Evolutionary conservation across 495 filamentous ascomycete species (phyloP).

Genomic region (Oidiodendron maius): DNA sequence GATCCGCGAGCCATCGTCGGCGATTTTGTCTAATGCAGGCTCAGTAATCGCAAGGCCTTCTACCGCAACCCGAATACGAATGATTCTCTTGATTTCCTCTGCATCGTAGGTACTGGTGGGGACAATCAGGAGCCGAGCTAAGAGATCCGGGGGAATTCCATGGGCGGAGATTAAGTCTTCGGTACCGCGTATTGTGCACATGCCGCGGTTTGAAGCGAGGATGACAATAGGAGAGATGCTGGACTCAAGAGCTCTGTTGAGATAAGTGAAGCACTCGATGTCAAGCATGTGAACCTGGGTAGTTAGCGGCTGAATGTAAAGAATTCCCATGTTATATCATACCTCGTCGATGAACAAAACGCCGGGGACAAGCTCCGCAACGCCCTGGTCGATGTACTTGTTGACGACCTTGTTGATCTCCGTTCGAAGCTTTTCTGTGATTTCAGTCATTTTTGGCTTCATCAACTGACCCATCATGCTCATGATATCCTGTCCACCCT

Average conservation of each 20-base stretch:
- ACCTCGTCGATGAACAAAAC: slow-evolving; percentile 99
- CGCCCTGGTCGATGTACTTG: slow-evolving; percentile 95
- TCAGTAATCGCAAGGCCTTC: slow-evolving; percentile 78
- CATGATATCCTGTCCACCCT: slow-evolving; percentile 98
- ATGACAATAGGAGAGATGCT: slow-evolving; percentile 93
- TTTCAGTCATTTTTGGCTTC: slow-evolving; percentile 98
- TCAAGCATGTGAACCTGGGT: slow-evolving; percentile 94
- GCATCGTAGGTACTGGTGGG: slow-evolving; percentile 81
- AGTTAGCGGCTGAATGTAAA: not conserved
- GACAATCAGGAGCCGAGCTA: slow-evolving; percentile 89
- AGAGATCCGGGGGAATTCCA: slow-evolving; percentile 86
- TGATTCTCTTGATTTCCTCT: slow-evolving; percentile 85
- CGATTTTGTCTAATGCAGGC: slow-evolving; percentile 75
- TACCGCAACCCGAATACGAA: slow-evolving; percentile 71
- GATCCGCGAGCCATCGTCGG: slow-evolving; percentile 77
- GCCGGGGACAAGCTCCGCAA: slow-evolving; percentile 95
- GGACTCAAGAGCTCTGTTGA: slow-evolving; percentile 93
- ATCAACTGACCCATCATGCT: slow-evolving; percentile 99
- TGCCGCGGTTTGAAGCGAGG: slow-evolving; percentile 91
- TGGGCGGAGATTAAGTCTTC: slow-evolving; percentile 81
- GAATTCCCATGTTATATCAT: slow-evolving; percentile 22
- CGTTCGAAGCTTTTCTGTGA: slow-evolving; percentile 88
- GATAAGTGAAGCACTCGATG: slow-evolving; percentile 97
- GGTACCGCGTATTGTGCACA: slow-evolving; percentile 81
- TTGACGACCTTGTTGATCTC: slow-evolving; percentile 99